phyloP scores from a whole-genome alignment of 768 basidiomycete genomes.

The Tylopilus cervinicoccineus region DNA sequence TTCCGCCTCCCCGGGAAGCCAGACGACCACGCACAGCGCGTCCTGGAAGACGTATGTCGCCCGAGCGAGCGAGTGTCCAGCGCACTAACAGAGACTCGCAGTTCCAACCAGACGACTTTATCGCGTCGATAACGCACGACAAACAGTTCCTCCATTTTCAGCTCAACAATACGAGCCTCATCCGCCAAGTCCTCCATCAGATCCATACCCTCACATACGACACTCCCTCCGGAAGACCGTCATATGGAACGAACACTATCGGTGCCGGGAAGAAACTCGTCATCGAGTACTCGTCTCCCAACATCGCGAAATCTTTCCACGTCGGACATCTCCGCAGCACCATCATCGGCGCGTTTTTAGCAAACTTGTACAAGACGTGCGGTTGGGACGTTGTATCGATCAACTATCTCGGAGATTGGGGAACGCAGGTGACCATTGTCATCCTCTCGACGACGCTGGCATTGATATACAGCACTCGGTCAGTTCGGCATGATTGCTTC shows the following conservation, averaged over 20 bases:
- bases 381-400: constrained; percentile 90
- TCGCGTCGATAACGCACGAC: constrained; percentile 65
- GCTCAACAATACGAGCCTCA: constrained; percentile 57
- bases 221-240: constrained; percentile 52
- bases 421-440: constrained; percentile 71
- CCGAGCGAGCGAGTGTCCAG: too few relatives aligned
- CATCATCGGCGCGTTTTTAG: constrained; percentile 96
- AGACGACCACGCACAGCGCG: constrained; percentile 69
- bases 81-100: constrained; percentile 28
- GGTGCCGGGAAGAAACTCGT: constrained; percentile 81
- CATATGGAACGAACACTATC: constrained; percentile 77
- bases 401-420: constrained; percentile 99
- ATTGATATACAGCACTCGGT: background rate
- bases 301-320: constrained; percentile 98
- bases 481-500: constrained; percentile 86
- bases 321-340: constrained; percentile 95
- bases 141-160: constrained; percentile 84
- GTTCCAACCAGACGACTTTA: constrained; percentile 83
- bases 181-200: constrained; percentile 65
- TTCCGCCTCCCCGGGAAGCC: constrained; percentile 84
- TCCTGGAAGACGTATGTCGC: constrained; percentile 63
- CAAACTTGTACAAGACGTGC: constrained; percentile 85
- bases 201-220: constrained; percentile 68
- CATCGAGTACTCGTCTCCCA: constrained; percentile 93
- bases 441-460: background rate